Percentiles rank a stretch among this genome's conserved stretches.
phyloP scores from a whole-genome alignment of 1,284 basidiomycete genomes.

The Sphaerobolus stellatus region DNA sequence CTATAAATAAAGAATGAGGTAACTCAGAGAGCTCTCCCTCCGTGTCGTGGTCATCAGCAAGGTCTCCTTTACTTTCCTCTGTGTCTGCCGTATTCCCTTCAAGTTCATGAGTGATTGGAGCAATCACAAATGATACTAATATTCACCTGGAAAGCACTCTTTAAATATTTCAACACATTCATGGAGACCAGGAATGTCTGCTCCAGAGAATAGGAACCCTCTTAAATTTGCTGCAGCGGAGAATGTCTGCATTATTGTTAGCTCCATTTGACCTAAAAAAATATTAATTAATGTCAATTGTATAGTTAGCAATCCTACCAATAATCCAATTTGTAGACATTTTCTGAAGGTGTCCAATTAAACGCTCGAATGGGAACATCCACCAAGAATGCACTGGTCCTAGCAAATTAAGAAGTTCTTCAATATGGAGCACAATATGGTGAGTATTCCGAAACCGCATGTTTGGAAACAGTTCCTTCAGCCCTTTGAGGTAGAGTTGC shows the following conservation, averaged over 20 bases:
- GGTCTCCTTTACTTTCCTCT: not conserved
- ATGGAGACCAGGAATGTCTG: not conserved
- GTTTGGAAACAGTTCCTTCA: constrained; percentile 21
- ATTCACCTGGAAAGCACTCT: not conserved
- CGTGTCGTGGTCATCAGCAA: not conserved
- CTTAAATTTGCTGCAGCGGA: constrained; percentile 7
- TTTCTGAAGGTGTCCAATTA: constrained; percentile 28
- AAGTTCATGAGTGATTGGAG: not conserved
- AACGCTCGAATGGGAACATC: constrained; percentile 29
- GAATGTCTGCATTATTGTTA: constrained; percentile 11
- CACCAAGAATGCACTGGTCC: constrained; percentile 33
- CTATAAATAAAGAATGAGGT: not conserved
- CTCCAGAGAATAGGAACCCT: not conserved
- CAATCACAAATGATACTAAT: not conserved
- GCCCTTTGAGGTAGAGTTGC: constrained; percentile 21
- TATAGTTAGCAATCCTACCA: constrained; percentile 13
- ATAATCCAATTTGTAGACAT: constrained; percentile 29
- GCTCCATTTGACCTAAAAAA: constrained; percentile 12
- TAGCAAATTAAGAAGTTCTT: constrained; percentile 28
- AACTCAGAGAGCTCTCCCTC: too few species aligned
- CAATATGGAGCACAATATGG: constrained; percentile 34
- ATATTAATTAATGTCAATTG: not conserved
- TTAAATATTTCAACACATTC: not conserved
- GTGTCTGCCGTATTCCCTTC: not conserved
- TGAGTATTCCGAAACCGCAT: constrained; percentile 25